phyloP scores from a whole-genome alignment of 257 asterid species.

The Rhazya stricta region DNA sequence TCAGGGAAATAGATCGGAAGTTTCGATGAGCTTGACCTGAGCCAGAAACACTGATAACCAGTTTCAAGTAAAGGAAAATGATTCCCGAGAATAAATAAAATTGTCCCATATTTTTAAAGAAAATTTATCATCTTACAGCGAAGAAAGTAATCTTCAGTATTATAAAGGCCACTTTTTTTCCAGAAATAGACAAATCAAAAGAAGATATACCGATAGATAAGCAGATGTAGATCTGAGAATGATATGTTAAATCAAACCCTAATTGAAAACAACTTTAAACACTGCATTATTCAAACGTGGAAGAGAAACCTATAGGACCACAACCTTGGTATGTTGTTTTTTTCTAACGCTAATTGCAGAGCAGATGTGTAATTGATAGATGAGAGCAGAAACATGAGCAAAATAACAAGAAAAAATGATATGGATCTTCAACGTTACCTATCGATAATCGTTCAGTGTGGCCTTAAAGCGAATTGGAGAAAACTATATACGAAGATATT shows the following conservation, averaged over 20 bases:
- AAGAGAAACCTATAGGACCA: not conserved
- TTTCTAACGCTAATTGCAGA: not conserved
- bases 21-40: not conserved
- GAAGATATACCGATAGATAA: not conserved
- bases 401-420: not conserved
- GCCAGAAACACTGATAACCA: not conserved
- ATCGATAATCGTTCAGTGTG: not conserved
- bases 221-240: constrained; percentile 14
- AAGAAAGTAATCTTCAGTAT: not conserved
- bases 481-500: not conserved
- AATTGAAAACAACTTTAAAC: not conserved
- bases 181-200: not conserved
- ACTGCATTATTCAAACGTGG: not conserved
- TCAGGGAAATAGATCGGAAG: not conserved
- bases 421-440: not conserved
- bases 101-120: not conserved
- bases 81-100: not conserved
- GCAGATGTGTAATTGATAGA: not conserved
- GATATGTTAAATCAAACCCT: not conserved
- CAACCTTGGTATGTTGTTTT: not conserved
- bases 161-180: not conserved
- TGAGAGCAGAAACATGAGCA: not conserved
- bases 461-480: not conserved
- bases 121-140: no score
- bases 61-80: not conserved